phyloP scores from a whole-genome alignment of 2,329 filamentous ascomycete genomes.

The Exophiala dermatitidis region DNA sequence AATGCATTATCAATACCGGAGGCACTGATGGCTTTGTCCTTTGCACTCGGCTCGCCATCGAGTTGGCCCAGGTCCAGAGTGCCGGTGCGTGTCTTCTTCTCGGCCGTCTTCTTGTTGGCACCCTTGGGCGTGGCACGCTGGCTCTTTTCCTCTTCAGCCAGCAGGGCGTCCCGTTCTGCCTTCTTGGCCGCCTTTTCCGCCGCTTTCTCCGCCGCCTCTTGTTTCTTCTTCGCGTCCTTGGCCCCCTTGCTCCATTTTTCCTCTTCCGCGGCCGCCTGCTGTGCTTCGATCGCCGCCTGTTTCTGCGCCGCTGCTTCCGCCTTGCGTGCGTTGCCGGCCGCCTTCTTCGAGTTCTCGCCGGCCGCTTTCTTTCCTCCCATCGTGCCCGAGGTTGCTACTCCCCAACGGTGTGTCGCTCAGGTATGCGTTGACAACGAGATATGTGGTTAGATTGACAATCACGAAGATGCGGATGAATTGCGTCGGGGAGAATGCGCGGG shows the following conservation, averaged over 20 bases:
- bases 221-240: slow-evolving; percentile 84
- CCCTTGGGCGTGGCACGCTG: slow-evolving; percentile 55
- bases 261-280: slow-evolving; percentile 60
- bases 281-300: slow-evolving; percentile 61
- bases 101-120: slow-evolving; percentile 44
- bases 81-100: slow-evolving; percentile 53
- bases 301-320: slow-evolving; percentile 79
- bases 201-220: slow-evolving; percentile 75
- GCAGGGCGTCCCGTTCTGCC: slow-evolving; percentile 77
- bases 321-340: slow-evolving; percentile 76
- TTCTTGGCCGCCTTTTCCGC: slow-evolving; percentile 80
- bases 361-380: slow-evolving; percentile 65
- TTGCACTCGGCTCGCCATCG: slow-evolving; percentile 49
- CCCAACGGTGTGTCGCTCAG: not conserved
- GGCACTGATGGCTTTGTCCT: slow-evolving; percentile 61
- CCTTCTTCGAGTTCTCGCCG: slow-evolving; percentile 81
- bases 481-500: slow-evolving; percentile 21
- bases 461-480: slow-evolving; percentile 33
- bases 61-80: slow-evolving; percentile 66
- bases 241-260: slow-evolving; percentile 77
- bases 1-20: slow-evolving; percentile 89
- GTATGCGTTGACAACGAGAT: slow-evolving; percentile 16
- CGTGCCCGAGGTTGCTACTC: slow-evolving; percentile 21
- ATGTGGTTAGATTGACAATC: slow-evolving; percentile 26
- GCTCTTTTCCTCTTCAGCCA: slow-evolving; percentile 73